Percentiles rank a stretch among this genome's conserved stretches.
Evolutionary conservation across 108 stramenopile genomes (phyloP).

Genomic region (Skeletonema menzelii): DNA sequence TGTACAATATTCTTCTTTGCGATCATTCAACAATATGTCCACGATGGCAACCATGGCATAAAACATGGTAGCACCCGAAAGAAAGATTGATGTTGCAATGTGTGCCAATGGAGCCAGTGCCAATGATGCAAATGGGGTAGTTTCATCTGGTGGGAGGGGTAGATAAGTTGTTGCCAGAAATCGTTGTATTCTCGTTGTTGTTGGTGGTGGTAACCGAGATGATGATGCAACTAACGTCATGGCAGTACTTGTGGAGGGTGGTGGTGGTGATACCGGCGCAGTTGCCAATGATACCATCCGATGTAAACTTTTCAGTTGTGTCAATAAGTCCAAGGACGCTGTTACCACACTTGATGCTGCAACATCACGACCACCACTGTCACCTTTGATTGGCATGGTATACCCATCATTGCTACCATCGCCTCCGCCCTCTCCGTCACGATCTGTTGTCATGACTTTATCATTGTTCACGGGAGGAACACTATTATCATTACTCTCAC

Average conservation of each 20-base stretch:
- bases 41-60: conserved; percentile 30
- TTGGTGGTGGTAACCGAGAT: background rate
- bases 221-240: background rate
- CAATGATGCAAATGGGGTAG: conserved; percentile 22
- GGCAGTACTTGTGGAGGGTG: background rate
- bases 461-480: background rate
- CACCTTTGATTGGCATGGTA: background rate
- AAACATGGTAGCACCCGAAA: conserved; percentile 5
- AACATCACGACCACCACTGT: background rate
- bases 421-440: background rate
- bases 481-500: background rate
- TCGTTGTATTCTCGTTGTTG: conserved; percentile 4
- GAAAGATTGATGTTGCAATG: conserved; percentile 22
- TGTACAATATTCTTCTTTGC: conserved; percentile 8
- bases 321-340: conserved; percentile 1
- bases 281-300: conserved; percentile 17
- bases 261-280: background rate
- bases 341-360: background rate
- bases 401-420: background rate
- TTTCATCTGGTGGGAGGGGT: conserved; percentile 39
- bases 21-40: conserved; percentile 43
- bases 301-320: conserved; percentile 19
- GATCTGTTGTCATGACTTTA: background rate
- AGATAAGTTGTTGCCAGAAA: conserved; percentile 26
- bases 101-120: conserved; percentile 39